A percentile compares a stretch with the other conserved stretches of the same genome.
Conservation (phyloP, 805 yeast genomes). For the Barnettozyma sucrosica region DNA sequence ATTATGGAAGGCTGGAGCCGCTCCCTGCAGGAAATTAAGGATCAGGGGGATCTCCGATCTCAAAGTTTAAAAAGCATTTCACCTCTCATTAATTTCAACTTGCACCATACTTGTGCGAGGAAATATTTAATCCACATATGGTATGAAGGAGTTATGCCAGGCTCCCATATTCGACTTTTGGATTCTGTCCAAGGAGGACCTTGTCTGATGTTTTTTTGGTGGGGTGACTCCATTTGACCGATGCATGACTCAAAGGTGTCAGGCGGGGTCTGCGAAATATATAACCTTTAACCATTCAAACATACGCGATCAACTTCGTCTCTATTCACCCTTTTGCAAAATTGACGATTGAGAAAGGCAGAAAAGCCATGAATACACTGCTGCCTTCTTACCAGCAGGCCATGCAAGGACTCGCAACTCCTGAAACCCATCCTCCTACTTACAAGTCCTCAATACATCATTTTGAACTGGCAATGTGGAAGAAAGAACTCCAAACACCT, state of each 20-base stretch:
- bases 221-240: not conserved
- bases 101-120: too few relatives aligned
- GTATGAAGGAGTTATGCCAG: too few relatives aligned
- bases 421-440: not conserved
- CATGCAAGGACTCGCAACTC: not conserved
- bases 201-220: not conserved
- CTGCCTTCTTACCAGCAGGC: not conserved
- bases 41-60: too few relatives aligned
- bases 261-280: not conserved
- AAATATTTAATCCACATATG: too few relatives aligned
- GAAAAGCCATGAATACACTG: not conserved
- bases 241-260: not conserved
- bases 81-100: not conserved
- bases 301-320: not conserved
- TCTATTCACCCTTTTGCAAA: too few relatives aligned
- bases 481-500: slow-evolving; percentile 9
- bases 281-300: not conserved
- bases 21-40: not conserved
- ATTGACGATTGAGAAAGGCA: too few relatives aligned
- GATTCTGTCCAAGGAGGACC: too few relatives aligned
- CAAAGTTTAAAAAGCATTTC: too few relatives aligned
- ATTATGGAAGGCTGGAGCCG: not conserved
- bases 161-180: too few relatives aligned
- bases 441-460: slow-evolving; percentile 2
- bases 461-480: slow-evolving; percentile 7